Base-by-base conservation (phyloP, 148 eudicot genomes). In the Mesembryanthemum crystallinum region DNA sequence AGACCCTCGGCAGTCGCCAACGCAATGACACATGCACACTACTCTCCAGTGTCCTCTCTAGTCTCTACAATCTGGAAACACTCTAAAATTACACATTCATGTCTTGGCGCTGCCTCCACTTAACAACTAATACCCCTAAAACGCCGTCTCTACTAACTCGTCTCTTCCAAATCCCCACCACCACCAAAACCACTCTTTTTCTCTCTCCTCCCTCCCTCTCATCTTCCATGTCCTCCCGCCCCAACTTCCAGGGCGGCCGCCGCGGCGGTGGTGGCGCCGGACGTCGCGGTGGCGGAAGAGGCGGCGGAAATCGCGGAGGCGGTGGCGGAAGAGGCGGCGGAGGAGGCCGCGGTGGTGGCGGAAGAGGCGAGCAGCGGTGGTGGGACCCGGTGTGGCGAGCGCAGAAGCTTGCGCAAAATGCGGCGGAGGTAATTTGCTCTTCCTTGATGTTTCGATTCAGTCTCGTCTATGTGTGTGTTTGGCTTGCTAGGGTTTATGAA, bases 311-410 rank as follows among this genome's bases (percentile, higher is more conserved):
- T 0, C 79, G 92, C 0, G 72, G 91, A 0, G n/a, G 84, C 6
- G 64, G 81, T 18, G 59, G 64, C 9, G 69, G 81, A 0, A 65
- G 80, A 0, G 69, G 90, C 1, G 83, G 88, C 0, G 84, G 92
- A 0, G 78, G 92, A 0, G 82, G 90, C 0, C 73, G 90, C 0
- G 74, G 91, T 7, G 49, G 89, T 0, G 74, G 95, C 0, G 83
- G 93, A 0, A 81, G 86, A 0, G 81, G 86, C 0, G 77, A 90
- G 83, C 98, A 92, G 87, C 88, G 98, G 21, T 95, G 98, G 98
- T 95, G 98, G 98, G 98, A 95, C 55, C 98, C 98, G 21, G 98
- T 82, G 0, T 95, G 98, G 98, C 82, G 97, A 45, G 97, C 98
- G n/a, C 89, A 95, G 84, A 86, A 89, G 2, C 87, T 92, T 49